Conservation (phyloP, 768 basidiomycete species). For the Butyriboletus loyo region DNA sequence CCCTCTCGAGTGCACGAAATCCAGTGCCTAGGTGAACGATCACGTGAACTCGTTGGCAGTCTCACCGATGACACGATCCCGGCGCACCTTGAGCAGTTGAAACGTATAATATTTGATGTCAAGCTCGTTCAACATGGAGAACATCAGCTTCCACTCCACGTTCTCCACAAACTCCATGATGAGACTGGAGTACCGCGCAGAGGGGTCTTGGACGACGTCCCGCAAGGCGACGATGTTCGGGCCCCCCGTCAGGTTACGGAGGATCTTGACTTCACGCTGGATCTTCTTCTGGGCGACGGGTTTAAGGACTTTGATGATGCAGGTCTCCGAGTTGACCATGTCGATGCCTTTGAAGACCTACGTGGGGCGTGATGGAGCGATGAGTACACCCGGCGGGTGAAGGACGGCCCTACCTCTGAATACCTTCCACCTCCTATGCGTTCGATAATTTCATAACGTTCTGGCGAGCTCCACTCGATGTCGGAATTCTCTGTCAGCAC, state of each 20-base stretch:
- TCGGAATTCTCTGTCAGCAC: conserved; percentile 47
- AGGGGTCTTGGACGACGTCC: conserved; percentile 68
- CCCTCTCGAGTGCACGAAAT: conserved; percentile 68
- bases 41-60: not conserved
- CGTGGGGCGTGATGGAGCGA: not conserved
- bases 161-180: conserved; percentile 70
- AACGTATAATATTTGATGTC: conserved; percentile 69
- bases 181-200: conserved; percentile 59
- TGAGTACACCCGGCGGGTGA: not conserved
- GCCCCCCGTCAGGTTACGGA: conserved; percentile 65
- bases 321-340: conserved; percentile 49
- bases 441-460: conserved; percentile 63
- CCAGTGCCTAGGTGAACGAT: conserved; percentile 43
- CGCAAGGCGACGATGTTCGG: conserved; percentile 65
- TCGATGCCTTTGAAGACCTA: conserved; percentile 62
- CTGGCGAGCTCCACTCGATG: conserved; percentile 64
- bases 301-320: conserved; percentile 71
- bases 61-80: not conserved
- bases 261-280: conserved; percentile 72
- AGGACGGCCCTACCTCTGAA: conserved; percentile 46
- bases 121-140: conserved; percentile 54
- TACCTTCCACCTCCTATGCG: conserved; percentile 67
- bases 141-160: conserved; percentile 62
- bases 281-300: conserved; percentile 67
- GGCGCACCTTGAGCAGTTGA: conserved; percentile 53